Percentiles rank a stretch among this genome's conserved stretches.
Conservation (phyloP, 2,329 filamentous ascomycete species). For the Teratosphaeria gauchensis region DNA sequence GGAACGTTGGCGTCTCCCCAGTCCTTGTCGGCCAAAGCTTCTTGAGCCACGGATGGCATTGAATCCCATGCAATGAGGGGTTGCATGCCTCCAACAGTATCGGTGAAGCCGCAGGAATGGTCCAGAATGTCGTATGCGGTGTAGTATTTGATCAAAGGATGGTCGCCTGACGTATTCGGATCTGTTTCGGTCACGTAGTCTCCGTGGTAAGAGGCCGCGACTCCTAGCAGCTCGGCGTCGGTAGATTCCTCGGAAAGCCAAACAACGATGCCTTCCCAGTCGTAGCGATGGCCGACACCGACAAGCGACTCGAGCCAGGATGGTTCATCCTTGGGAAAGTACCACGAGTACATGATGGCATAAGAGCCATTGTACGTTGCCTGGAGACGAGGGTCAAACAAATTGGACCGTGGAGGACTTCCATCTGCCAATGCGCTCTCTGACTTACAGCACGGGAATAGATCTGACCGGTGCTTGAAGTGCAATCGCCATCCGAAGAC, state of each 20-base stretch:
- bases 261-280: conserved; percentile 38
- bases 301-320: conserved; percentile 42
- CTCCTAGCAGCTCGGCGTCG: conserved; percentile 35
- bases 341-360: conserved; percentile 45
- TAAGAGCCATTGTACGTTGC: conserved; percentile 32
- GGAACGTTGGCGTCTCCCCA: conserved; percentile 34
- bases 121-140: conserved; percentile 35
- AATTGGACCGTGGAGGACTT: background rate
- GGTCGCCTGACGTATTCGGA: conserved; percentile 33
- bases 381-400: background rate
- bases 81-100: conserved; percentile 32
- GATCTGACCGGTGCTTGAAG: conserved; percentile 37
- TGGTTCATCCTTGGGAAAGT: conserved; percentile 40
- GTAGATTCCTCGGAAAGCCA: conserved; percentile 36
- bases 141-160: conserved; percentile 39
- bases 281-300: conserved; percentile 26
- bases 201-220: conserved; percentile 45
- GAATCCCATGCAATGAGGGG: conserved; percentile 29
- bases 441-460: conserved; percentile 29
- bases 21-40: conserved; percentile 35
- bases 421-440: too few relatives aligned
- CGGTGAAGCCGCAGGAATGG: conserved; percentile 17
- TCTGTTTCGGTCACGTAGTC: conserved; percentile 35
- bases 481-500: background rate
- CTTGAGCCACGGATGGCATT: conserved; percentile 31